A percentile compares a stretch with the other conserved stretches of the same genome.
Evolutionary conservation across 2,329 filamentous ascomycete genomes (phyloP).

Genomic region (Diaporthe eres): DNA sequence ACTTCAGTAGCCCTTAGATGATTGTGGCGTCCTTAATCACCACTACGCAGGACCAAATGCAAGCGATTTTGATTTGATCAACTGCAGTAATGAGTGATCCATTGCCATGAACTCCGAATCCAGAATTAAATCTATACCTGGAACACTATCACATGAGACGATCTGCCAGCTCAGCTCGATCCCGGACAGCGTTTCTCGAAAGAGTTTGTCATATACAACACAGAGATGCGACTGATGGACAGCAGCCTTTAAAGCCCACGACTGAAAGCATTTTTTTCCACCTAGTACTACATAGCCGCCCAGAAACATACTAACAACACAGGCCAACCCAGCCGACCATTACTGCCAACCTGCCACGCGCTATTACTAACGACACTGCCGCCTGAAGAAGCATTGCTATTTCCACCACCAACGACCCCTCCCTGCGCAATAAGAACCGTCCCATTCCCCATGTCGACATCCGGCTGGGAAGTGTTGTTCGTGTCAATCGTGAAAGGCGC

Average conservation of each 20-base stretch:
- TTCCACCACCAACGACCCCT: slow-evolving; percentile 2
- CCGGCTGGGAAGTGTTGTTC: slow-evolving; percentile 28
- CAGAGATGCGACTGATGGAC: neutral
- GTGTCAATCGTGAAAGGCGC: slow-evolving; percentile 36
- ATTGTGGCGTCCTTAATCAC: neutral
- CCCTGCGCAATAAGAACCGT: slow-evolving; percentile 13
- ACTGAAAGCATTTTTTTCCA: neutral
- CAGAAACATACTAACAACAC: neutral
- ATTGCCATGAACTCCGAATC: no score
- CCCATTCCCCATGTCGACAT: slow-evolving; percentile 6
- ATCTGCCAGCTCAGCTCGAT: neutral
- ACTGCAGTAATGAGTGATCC: neutral
- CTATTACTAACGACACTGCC: neutral
- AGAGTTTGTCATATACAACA: neutral
- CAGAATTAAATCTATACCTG: neutral
- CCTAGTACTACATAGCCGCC: neutral
- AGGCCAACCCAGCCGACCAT: neutral
- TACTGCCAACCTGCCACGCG: neutral
- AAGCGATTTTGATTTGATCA: neutral
- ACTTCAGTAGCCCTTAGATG: neutral
- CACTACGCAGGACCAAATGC: neutral
- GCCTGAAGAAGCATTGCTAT: neutral
- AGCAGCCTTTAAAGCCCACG: neutral
- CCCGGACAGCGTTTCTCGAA: neutral
- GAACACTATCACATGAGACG: neutral